Evolutionary conservation across 805 yeast genomes (phyloP).

Genomic region (Kurtzmaniella fragi): DNA sequence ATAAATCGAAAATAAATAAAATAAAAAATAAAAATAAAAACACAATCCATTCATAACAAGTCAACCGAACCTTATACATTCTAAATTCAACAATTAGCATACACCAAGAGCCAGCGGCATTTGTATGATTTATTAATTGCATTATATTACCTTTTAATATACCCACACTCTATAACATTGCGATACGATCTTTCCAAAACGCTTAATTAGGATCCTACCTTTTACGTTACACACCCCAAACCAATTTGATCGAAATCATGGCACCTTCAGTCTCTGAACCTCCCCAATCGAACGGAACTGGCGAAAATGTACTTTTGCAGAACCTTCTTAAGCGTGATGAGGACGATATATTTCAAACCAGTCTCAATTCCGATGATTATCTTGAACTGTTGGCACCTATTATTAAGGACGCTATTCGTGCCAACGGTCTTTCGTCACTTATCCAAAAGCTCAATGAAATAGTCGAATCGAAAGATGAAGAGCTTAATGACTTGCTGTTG

Average conservation of each 20-base stretch:
- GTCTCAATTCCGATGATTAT: conserved; percentile 59
- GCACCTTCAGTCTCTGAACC: not conserved
- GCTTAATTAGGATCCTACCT: not conserved
- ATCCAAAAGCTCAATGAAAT: conserved; percentile 51
- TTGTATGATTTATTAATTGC: not conserved
- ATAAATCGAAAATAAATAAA: not conserved
- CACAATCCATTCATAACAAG: not conserved
- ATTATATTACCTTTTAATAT: too few species aligned
- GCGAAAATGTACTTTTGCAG: conserved; percentile 17
- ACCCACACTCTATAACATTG: too few species aligned
- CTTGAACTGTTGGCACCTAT: conserved; percentile 78
- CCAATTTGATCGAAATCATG: not conserved
- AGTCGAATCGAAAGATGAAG: conserved; percentile 56
- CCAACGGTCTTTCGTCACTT: conserved; percentile 51
- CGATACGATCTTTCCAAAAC: too few species aligned
- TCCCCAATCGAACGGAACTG: conserved; percentile 1
- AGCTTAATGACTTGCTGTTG: conserved; percentile 58
- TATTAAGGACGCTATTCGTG: conserved; percentile 55
- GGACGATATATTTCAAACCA: conserved; percentile 36
- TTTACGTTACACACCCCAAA: not conserved
- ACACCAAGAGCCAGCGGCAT: not conserved
- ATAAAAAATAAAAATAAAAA: not conserved
- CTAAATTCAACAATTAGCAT: not conserved
- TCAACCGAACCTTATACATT: not conserved
- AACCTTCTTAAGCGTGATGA: conserved; percentile 35